Evolutionary conservation across 257 asterid species (phyloP).

Genomic region (Solanum appendiculatum): DNA sequence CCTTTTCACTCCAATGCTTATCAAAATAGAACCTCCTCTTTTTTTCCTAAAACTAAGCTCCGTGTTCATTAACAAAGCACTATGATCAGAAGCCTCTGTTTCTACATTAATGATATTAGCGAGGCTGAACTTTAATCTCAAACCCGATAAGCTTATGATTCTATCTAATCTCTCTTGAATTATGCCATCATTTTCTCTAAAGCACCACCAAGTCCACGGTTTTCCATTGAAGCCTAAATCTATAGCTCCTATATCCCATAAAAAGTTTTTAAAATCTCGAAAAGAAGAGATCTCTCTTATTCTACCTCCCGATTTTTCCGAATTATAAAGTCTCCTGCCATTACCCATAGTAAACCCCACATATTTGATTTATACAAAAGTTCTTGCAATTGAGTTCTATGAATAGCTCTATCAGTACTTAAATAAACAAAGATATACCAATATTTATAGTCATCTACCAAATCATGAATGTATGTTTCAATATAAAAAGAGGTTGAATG

Average conservation of each 20-base stretch:
- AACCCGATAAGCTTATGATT: neutral
- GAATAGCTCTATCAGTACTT: too few relatives aligned
- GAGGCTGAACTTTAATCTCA: neutral
- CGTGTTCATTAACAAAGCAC: neutral
- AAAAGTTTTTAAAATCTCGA: too few relatives aligned
- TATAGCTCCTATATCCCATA: neutral
- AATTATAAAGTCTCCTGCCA: neutral
- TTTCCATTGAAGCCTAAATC: neutral
- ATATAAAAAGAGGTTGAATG: neutral
- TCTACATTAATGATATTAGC: neutral
- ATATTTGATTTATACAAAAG: too few relatives aligned
- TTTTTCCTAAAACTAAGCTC: neutral
- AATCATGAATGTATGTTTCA: neutral
- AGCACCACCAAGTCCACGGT: neutral
- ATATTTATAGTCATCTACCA: neutral
- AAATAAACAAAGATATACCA: neutral
- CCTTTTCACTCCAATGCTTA: neutral
- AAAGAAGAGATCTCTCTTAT: neutral
- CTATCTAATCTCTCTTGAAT: neutral
- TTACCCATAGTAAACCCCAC: neutral
- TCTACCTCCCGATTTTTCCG: neutral
- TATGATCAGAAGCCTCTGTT: too few relatives aligned
- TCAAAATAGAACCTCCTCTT: too few relatives aligned
- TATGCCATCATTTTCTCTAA: neutral
- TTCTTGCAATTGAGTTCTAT: neutral